These are phyloP conservation scores for Solanum medicagineum DNA, from an alignment of 257 asterid species.

Conservation along the genomic window DNA sequence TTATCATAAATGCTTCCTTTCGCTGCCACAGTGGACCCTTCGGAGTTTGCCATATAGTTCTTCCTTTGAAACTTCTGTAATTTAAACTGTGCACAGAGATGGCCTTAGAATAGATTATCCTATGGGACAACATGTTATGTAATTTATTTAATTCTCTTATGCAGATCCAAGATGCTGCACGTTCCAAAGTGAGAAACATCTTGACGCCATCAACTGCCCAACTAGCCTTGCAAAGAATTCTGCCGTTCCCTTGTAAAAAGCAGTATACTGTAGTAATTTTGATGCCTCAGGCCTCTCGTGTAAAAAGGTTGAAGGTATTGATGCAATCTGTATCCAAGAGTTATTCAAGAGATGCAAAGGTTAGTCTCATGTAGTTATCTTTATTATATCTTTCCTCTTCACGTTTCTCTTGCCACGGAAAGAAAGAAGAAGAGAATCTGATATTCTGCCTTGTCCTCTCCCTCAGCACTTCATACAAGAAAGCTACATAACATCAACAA, in stretches of 20 bases:
- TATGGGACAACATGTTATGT: not conserved
- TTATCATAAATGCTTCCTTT: not conserved
- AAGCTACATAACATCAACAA: not conserved
- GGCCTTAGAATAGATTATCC: not conserved
- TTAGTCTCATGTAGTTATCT: slow-evolving; percentile 6
- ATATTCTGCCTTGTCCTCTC: not conserved
- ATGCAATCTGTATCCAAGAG: slow-evolving; percentile 16
- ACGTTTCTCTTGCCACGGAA: not conserved
- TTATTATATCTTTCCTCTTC: not conserved
- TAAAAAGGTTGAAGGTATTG: slow-evolving; percentile 39
- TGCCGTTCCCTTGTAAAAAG: slow-evolving; percentile 83
- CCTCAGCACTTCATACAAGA: not conserved
- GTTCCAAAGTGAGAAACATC: slow-evolving; percentile 41
- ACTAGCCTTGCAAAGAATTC: slow-evolving; percentile 58
- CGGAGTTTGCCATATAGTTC: not conserved
- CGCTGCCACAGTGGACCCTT: not conserved
- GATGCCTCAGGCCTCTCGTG: slow-evolving; percentile 75
- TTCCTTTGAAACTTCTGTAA: not conserved
- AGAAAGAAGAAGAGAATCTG: not conserved
- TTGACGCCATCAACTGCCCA: slow-evolving; percentile 62
- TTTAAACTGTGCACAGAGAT: not conserved
- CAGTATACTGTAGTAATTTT: slow-evolving; percentile 85
- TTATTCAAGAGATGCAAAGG: slow-evolving; percentile 62
- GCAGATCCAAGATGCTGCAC: slow-evolving; percentile 78
- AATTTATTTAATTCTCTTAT: slow-evolving; percentile 5